A percentile compares a stretch with the other conserved stretches of the same genome.
These are phyloP conservation scores for Termitomyces sp. DNA, from an alignment of 768 basidiomycete genomes.

Conservation along the genomic window DNA sequence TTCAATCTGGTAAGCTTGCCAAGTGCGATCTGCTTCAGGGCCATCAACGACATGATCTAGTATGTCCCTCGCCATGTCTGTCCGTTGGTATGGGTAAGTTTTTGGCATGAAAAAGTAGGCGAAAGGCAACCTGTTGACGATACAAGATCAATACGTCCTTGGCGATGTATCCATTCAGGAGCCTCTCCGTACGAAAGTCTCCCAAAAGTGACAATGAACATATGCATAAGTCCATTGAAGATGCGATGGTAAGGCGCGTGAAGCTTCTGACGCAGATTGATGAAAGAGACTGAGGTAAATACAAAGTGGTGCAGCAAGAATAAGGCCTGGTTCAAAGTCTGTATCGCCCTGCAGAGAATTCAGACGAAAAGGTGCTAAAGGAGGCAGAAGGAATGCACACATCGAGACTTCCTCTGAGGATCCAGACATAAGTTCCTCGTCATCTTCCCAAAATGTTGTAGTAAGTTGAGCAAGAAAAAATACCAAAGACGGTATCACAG, in stretches of 20 bases:
- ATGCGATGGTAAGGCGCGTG: conserved; percentile 50
- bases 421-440: conserved; percentile 36
- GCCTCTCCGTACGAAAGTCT: conserved; percentile 69
- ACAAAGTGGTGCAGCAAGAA: conserved; percentile 66
- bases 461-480: conserved; percentile 51
- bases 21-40: conserved; percentile 65
- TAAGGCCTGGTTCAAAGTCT: conserved; percentile 49
- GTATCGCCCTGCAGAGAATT: conserved; percentile 42
- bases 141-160: conserved; percentile 40
- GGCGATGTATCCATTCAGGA: conserved; percentile 54
- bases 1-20: conserved; percentile 56
- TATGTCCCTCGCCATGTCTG: conserved; percentile 60
- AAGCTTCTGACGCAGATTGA: conserved; percentile 59
- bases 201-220: conserved; percentile 77
- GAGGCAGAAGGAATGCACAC: conserved; percentile 28
- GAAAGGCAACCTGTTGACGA: conserved; percentile 44
- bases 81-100: conserved; percentile 4
- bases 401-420: conserved; percentile 33
- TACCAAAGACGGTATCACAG: conserved; percentile 66
- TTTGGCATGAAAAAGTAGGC: background rate
- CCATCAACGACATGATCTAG: conserved; percentile 71
- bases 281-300: conserved; percentile 42
- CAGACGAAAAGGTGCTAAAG: background rate
- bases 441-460: conserved; percentile 67
- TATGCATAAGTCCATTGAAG: conserved; percentile 63